Base-by-base conservation (phyloP, 2,329 filamentous ascomycete genomes). In the Penicillium hesseltinei region DNA sequence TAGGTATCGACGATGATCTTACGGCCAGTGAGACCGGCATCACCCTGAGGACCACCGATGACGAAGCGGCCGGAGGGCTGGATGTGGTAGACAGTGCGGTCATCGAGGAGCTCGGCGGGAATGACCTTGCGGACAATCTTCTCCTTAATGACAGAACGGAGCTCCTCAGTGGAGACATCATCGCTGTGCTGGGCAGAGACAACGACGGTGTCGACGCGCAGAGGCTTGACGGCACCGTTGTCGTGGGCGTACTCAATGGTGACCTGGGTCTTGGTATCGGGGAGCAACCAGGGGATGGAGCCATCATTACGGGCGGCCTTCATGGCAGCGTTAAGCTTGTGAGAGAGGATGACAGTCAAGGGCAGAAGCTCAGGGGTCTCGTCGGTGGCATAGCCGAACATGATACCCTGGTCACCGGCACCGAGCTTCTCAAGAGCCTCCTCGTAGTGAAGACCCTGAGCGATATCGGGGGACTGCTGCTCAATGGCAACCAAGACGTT, bases 1-100 rank as follows among this genome's bases (percentile, higher is more conserved):
- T 99, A 99, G 78, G 94, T 97, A 83, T 99, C 94, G 77, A 99
- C 94, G 68, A 97, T 89, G 86, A 99, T 99, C 88, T 99, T 99
- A 75, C 94, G 92, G 78, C 94, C 94, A 65, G 94, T 99, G 66
- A 99, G 86, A 86, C 94, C 94, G 72, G 94, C 94, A 73, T 99
- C 94, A 87, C 94, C 94, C 84, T 99, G 93, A 69, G 94, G 94
- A 72, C 94, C 94, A 84, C 94, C 94, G 68, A 99, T 99, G 84
- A 97, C 92, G 87, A 99, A 99, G 69, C 91, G 89, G 70, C 94
- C 94, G 70, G 93, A 97, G 72, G 94, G 94, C 87, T 99, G 94
- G 73, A 99, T 93, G 85, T 97, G 94, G 84, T 97, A 97, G 79
- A 96, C 81, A 75, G 93, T 97, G 76, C 90, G 85, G 70, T 96